Conservation (phyloP, 2,329 filamentous ascomycete species). For the Colletotrichum echinochloae region DNA sequence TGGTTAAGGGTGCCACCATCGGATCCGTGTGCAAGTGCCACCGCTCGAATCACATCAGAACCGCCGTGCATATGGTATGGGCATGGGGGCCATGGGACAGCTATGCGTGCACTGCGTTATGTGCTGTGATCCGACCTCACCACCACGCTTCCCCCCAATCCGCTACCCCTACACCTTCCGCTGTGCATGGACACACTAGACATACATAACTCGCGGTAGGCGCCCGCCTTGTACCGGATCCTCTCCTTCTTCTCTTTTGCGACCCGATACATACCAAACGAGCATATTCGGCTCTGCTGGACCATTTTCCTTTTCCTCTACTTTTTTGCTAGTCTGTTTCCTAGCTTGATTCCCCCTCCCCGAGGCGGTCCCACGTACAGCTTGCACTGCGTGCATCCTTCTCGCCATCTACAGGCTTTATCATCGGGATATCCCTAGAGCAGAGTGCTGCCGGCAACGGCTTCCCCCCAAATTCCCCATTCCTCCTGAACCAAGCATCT, state of each 20-base stretch:
- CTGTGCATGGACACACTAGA: constrained; percentile 38
- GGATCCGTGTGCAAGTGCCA: constrained; percentile 35
- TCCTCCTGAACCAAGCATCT: constrained; percentile 21
- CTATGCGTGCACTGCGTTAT: constrained; percentile 34
- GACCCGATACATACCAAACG: constrained; percentile 51
- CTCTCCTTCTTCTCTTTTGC: constrained; percentile 56
- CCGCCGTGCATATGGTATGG: constrained; percentile 34
- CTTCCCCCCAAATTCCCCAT: constrained; percentile 38
- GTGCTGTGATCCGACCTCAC: constrained; percentile 40
- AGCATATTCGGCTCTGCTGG: constrained; percentile 50
- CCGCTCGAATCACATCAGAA: constrained; percentile 39
- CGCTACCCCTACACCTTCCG: constrained; percentile 30
- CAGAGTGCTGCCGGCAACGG: constrained; percentile 53
- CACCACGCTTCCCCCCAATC: constrained; percentile 29
- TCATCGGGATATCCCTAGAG: constrained; percentile 31
- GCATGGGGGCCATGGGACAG: constrained; percentile 31
- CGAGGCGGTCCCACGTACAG: constrained; percentile 15
- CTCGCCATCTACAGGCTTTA: constrained; percentile 15
- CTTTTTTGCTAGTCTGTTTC: constrained; percentile 46
- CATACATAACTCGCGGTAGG: constrained; percentile 63
- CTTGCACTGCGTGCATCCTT: constrained; percentile 22
- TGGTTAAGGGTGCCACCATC: constrained; percentile 28
- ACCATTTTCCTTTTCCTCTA: constrained; percentile 41
- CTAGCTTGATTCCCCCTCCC: constrained; percentile 44
- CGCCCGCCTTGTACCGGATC: constrained; percentile 54